Evolutionary conservation across 2,329 filamentous ascomycete genomes (phyloP).

Genomic region (Aureobasidium sp.): DNA sequence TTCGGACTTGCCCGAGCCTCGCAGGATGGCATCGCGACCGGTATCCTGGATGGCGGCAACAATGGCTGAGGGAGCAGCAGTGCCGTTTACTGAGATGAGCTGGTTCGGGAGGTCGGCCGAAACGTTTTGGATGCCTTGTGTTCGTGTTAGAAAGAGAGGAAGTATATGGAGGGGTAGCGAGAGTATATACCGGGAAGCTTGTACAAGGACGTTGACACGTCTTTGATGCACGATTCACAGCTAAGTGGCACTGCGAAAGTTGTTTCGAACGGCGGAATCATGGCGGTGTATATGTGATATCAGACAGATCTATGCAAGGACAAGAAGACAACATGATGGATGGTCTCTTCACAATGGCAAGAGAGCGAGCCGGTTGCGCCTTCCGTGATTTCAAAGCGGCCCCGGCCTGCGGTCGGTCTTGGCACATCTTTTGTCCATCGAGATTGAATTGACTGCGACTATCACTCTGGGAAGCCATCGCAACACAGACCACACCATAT

Average conservation of each 20-base stretch:
- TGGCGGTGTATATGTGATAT: constrained; percentile 10
- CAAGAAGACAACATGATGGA: not conserved
- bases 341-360: not conserved
- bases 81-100: constrained; percentile 76
- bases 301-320: not conserved
- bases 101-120: constrained; percentile 76
- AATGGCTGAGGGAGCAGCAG: constrained; percentile 82
- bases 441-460: not conserved
- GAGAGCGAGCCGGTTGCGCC: not conserved
- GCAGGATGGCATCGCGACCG: constrained; percentile 86
- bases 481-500: not conserved
- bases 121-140: constrained; percentile 67
- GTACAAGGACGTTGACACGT: constrained; percentile 70
- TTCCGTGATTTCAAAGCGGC: constrained; percentile 8
- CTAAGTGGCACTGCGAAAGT: constrained; percentile 91
- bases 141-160: not conserved
- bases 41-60: constrained; percentile 82
- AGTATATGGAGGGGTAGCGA: not conserved
- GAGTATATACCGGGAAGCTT: constrained; percentile 53
- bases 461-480: not conserved
- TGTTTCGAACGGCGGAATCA: constrained; percentile 51
- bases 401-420: not conserved
- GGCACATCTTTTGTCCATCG: not conserved
- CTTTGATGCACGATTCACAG: constrained; percentile 81
- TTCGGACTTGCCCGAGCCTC: constrained; percentile 77